Base-by-base conservation (phyloP, 2,329 filamentous ascomycete species). In the Colletotrichum filicis region DNA sequence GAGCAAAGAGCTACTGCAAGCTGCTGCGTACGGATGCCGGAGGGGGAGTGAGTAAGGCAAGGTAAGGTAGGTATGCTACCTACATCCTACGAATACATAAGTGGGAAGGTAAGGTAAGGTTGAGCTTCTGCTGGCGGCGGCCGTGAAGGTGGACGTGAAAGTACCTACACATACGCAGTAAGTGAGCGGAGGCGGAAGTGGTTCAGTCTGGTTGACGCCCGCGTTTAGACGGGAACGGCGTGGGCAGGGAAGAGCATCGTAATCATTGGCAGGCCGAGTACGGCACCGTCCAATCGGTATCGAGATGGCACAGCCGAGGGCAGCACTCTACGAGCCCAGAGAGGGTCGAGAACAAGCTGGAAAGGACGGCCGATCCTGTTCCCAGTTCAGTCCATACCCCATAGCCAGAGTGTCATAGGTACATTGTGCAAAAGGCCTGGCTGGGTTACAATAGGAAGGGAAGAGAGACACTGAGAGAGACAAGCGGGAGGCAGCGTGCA, bases 181-280 rank as follows among this genome's bases (percentile, higher is more conserved):
- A 16, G 37, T 65, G 46, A 66, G 59, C 60, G 66, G 37, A 70
- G 66, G 59, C 65, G 69, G 70, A 59, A 49, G 60, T 52, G 61
- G 71, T 66, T 66, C 71, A 62, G 56, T 66, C 32, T 71, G 56
- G 57, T 65, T 58, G 66, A 71, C 66, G 60, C 55, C 60, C 71
- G 61, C 61, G 60, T 73, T 73, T 61, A 56, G 71, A 73, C 71
- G 71, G 67, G 71, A 73, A 73, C 71, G 71, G 71, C 66, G 49
- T 73, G 30, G 60, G 30, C 32, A 61, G 61, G 61, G 66, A 49
- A 42, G 56, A 46, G 66, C 12, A 56, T 35, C 12, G 52, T 46
- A 30, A 60, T 1, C 32, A 35, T 24, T 71, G 63, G n/a, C 52
- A 46, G 63, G 42, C 49, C 66, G 58, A 68, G 32, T 52, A 64